A percentile compares a stretch with the other conserved stretches of the same genome.
Conservation (phyloP, 2,329 filamentous ascomycete species). For the Pseudogymnoascus sp. region DNA sequence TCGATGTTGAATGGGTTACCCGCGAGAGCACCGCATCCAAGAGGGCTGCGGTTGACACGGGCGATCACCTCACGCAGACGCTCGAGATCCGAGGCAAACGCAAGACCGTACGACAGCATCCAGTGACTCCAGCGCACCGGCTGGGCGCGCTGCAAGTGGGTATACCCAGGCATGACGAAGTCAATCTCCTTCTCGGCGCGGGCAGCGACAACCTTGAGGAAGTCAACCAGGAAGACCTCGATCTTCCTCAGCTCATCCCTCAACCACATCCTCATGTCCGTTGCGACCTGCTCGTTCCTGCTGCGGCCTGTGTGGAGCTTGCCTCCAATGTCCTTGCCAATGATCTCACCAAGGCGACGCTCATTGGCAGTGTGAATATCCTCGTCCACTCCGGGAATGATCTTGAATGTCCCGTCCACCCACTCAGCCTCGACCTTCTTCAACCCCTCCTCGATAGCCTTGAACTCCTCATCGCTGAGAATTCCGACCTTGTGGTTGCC, state of each 20-base stretch:
- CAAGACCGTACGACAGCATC: constrained; percentile 63
- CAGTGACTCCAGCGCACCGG: constrained; percentile 73
- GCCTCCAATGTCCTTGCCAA: constrained; percentile 75
- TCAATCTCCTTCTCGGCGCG: constrained; percentile 66
- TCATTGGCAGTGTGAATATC: constrained; percentile 65
- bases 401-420: constrained; percentile 41
- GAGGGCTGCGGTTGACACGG: constrained; percentile 54
- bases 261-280: constrained; percentile 85
- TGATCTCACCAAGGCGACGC: constrained; percentile 69
- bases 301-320: constrained; percentile 86
- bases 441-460: constrained; percentile 64
- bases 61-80: constrained; percentile 61
- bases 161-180: constrained; percentile 76
- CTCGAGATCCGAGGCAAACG: constrained; percentile 64
- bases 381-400: constrained; percentile 47
- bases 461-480: constrained; percentile 64
- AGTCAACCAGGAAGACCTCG: constrained; percentile 56
- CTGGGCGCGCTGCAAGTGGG: constrained; percentile 69
- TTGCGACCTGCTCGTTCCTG: constrained; percentile 84
- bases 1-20: constrained; percentile 80
- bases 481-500: constrained; percentile 71
- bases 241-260: constrained; percentile 64
- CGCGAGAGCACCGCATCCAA: constrained; percentile 48
- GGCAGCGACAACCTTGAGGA: constrained; percentile 57
- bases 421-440: constrained; percentile 47